Evolutionary conservation across 1,284 basidiomycete genomes (phyloP).

Genomic region (Naganishia cerealis): DNA sequence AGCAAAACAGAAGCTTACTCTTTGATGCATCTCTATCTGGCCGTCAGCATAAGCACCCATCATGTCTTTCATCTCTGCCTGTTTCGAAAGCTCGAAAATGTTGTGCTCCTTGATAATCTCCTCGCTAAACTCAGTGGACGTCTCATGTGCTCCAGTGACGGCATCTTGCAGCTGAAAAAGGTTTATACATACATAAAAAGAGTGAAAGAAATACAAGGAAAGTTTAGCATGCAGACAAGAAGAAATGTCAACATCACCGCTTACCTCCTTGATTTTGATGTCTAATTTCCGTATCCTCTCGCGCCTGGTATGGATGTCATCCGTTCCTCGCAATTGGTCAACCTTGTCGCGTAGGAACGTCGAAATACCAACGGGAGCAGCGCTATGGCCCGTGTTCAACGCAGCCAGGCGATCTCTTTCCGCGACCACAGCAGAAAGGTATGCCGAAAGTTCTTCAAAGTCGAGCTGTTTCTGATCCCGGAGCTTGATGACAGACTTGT

Average conservation of each 20-base stretch:
- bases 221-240: too few species aligned
- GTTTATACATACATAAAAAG: too few species aligned
- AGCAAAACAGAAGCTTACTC: constrained; percentile 56
- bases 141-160: constrained; percentile 89
- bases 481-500: constrained; percentile 85
- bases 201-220: not conserved
- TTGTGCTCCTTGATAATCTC: constrained; percentile 87
- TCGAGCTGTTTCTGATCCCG: constrained; percentile 98
- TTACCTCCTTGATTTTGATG: constrained; percentile 86
- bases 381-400: constrained; percentile 62
- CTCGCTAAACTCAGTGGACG: constrained; percentile 90
- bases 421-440: constrained; percentile 82
- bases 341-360: constrained; percentile 93
- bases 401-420: constrained; percentile 90
- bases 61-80: constrained; percentile 94
- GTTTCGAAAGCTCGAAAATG: constrained; percentile 84
- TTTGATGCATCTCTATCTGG: constrained; percentile 89
- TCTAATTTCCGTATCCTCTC: constrained; percentile 92
- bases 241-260: constrained; percentile 39
- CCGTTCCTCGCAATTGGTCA: constrained; percentile 83
- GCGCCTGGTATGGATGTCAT: constrained; percentile 81
- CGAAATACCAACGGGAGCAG: constrained; percentile 66
- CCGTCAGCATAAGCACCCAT: constrained; percentile 83
- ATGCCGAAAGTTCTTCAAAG: constrained; percentile 95
- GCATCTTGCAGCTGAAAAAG: constrained; percentile 80